Evolutionary conservation across 441 rosid genomes (phyloP), one percentile per base, ranked within the genome.

Genomic region (Manihot esculenta): DNA sequence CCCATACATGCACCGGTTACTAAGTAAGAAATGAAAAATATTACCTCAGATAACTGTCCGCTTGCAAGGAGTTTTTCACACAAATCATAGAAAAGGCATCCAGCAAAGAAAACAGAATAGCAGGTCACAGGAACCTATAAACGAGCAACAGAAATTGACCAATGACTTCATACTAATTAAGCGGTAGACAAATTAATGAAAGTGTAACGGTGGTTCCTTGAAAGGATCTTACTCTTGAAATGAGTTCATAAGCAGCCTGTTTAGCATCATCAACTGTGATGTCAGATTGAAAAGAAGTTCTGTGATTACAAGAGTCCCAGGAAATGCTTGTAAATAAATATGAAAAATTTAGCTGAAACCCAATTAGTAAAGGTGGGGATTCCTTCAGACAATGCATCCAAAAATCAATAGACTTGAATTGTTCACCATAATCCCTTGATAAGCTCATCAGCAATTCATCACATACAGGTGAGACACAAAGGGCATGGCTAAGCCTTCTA

Each of bases 401-500:
- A 76, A 81, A 90, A 72, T 81, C 85, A 72, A 88, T 73, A 55
- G 86, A 73, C 57, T 72, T 82, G 42, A 83, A 82, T 69, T 64
- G 74, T 70, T 84, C 90, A 62, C 89, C 89, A 76, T 62, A 78
- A 54, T 81, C 78, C 72, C 78, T 87, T 69, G 88, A 81, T 71
- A 89, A 76, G 64, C 69, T 83, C 38, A 15, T 54, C 42, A 84
- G 77, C 56, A 93, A 81, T 66, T 79, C 85, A 50, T 93, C 91
- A 79, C 81, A 79, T 58, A 96, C 73, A 48, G 98, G 97, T 68
- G 97, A 84, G 71, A 78, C 75, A 76, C 98, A 96, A 70, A 93
- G 91, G 26, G 91, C 88, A 79, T 93, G 98, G 77, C 87, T 86
- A 45, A 91, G 87, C 82, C 97, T 90, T 83, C 97, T 87, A 74